phyloP scores from a whole-genome alignment of 2,329 filamentous ascomycete species.

The Botrytis porri region DNA sequence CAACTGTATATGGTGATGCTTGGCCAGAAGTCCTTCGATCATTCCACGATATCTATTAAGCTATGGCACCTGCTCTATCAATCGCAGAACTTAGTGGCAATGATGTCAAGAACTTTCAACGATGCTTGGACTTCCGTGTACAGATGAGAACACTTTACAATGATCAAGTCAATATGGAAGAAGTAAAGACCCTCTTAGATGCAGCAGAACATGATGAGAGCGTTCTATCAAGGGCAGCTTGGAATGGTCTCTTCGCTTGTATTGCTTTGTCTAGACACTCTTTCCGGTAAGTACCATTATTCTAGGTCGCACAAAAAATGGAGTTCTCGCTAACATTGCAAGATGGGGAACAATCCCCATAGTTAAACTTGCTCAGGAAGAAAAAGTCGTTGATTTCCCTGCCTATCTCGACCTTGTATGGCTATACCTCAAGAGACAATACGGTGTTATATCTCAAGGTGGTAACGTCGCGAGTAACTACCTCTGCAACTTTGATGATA shows the following conservation, averaged over 20 bases:
- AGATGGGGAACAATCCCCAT: slow-evolving; percentile 40
- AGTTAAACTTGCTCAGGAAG: slow-evolving; percentile 39
- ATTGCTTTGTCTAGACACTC: slow-evolving; percentile 39
- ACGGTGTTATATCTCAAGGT: slow-evolving; percentile 36
- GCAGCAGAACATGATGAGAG: slow-evolving; percentile 32
- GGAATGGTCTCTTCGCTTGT: slow-evolving; percentile 40
- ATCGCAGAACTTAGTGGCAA: slow-evolving; percentile 31
- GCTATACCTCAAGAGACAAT: slow-evolving; percentile 37
- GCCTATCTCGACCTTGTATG: slow-evolving; percentile 37
- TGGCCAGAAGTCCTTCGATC: slow-evolving; percentile 37
- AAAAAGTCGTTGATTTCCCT: slow-evolving; percentile 37
- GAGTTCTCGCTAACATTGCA: neutral
- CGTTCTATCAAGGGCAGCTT: slow-evolving; percentile 34
- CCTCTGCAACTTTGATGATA: slow-evolving; percentile 37
- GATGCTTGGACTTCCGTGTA: slow-evolving; percentile 18
- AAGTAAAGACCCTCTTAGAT: slow-evolving; percentile 12
- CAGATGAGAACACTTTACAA: slow-evolving; percentile 12
- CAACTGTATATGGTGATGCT: slow-evolving; percentile 24
- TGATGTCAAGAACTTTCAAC: slow-evolving; percentile 32
- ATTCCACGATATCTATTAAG: slow-evolving; percentile 37
- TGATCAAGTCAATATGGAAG: slow-evolving; percentile 9
- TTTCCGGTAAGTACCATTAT: slow-evolving; percentile 31
- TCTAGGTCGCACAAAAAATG: neutral
- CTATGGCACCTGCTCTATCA: slow-evolving; percentile 34
- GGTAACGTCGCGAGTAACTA: slow-evolving; percentile 39